Evolutionary conservation across 2,329 filamentous ascomycete genomes (phyloP).

Genomic region (Sporothrix euskadiensis): DNA sequence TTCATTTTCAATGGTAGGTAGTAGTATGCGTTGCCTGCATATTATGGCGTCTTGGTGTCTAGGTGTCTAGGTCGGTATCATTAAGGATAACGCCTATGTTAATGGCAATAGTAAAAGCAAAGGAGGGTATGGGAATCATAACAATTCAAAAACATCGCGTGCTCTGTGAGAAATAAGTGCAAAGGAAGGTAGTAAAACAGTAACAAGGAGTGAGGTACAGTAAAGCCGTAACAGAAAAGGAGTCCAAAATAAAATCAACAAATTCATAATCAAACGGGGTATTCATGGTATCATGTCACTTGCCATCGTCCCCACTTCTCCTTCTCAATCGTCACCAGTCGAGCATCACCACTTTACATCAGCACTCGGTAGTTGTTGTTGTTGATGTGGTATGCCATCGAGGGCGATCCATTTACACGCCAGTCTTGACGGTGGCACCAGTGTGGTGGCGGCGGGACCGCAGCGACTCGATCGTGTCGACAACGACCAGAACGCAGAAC

Average conservation of each 20-base stretch:
- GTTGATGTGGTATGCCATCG: background rate
- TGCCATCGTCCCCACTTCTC: background rate
- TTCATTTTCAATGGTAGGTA: background rate
- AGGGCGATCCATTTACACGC: background rate
- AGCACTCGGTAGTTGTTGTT: background rate
- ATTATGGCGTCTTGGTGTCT: slow-evolving; percentile 5
- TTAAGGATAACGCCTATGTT: background rate
- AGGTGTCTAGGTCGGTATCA: background rate
- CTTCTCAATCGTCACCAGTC: background rate
- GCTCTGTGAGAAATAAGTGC: background rate
- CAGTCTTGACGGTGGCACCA: slow-evolving; percentile 32
- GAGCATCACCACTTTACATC: background rate
- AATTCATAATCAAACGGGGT: slow-evolving; percentile 1
- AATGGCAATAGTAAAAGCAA: background rate
- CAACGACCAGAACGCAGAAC: slow-evolving; percentile 50
- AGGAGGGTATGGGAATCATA: background rate
- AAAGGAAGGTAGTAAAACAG: background rate
- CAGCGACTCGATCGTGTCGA: slow-evolving; percentile 50
- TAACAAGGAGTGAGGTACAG: background rate
- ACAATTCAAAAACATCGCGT: background rate
- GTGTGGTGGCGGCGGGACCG: slow-evolving; percentile 45
- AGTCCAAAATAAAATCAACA: background rate
- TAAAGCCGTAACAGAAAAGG: background rate
- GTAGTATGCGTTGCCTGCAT: slow-evolving; percentile 10
- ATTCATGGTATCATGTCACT: slow-evolving; percentile 1